phyloP scores from a whole-genome alignment of 345 rosid genomes.

The Aegle marmelos region DNA sequence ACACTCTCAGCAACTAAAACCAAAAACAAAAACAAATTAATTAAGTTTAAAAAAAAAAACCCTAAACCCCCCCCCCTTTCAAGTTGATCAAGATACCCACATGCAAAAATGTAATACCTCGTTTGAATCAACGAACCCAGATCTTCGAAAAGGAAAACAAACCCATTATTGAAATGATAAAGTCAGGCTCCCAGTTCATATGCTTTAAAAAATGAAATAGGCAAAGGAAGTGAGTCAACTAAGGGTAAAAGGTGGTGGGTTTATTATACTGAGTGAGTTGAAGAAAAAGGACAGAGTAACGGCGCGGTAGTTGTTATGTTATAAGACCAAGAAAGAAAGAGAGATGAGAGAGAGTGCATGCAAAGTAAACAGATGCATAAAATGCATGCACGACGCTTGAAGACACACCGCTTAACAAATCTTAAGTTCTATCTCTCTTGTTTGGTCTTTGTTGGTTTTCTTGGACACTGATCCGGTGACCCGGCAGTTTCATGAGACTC shows the following conservation, averaged over 20 bases:
- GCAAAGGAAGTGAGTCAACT: conserved; percentile 18
- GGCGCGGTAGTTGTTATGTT: conserved; percentile 2
- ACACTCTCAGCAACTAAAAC: conserved; percentile 4
- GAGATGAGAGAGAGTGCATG: conserved; percentile 45
- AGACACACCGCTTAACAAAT: conserved; percentile 49
- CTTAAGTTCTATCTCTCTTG: conserved; percentile 6
- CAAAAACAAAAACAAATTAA: conserved; percentile 2
- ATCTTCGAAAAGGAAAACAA: conserved; percentile 10
- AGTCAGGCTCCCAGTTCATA: neutral
- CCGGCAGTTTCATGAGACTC: conserved; percentile 24
- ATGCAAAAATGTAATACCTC: neutral
- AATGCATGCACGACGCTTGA: conserved; percentile 86
- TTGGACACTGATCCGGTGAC: conserved; percentile 25
- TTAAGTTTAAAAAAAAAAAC: conserved; percentile 19
- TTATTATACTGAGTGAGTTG: neutral
- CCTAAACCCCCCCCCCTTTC: conserved; percentile 26
- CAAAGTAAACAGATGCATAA: conserved; percentile 55
- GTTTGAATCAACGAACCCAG: conserved; percentile 9
- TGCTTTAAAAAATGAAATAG: neutral
- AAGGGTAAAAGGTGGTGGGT: conserved; percentile 3
- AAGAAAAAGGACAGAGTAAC: neutral
- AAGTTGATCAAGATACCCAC: conserved; percentile 7
- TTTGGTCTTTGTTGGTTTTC: neutral
- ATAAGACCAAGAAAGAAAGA: conserved; percentile 30
- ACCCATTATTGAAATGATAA: neutral